phyloP scores from a whole-genome alignment of 2,329 filamentous ascomycete species.

The Dothistroma septosporum region DNA sequence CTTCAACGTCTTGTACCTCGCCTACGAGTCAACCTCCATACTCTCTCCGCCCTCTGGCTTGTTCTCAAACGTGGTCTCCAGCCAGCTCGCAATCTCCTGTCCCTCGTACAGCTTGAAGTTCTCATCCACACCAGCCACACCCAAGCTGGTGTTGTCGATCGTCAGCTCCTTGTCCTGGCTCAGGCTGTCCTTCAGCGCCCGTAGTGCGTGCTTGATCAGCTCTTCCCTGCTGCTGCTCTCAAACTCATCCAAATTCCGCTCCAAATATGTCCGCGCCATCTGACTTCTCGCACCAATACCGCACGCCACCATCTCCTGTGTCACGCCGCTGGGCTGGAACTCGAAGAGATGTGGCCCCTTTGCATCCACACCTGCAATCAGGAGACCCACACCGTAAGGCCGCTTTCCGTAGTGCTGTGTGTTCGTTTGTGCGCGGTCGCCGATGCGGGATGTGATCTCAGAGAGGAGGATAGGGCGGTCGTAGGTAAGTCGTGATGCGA shows the following conservation, averaged over 20 bases:
- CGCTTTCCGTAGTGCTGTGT: slow-evolving; percentile 96
- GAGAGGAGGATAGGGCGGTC: slow-evolving; percentile 88
- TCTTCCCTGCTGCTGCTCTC: slow-evolving; percentile 72
- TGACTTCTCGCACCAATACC: slow-evolving; percentile 94
- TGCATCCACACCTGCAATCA: slow-evolving; percentile 91
- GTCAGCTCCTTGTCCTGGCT: slow-evolving; percentile 97
- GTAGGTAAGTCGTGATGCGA: slow-evolving; percentile 92
- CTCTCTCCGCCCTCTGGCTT: slow-evolving; percentile 32
- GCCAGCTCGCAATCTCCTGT: slow-evolving; percentile 76
- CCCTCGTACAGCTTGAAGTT: slow-evolving; percentile 89
- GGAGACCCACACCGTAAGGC: slow-evolving; percentile 88
- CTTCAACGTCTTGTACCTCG: not conserved
- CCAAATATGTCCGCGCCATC: slow-evolving; percentile 96
- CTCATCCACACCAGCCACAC: slow-evolving; percentile 81
- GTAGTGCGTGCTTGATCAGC: slow-evolving; percentile 83
- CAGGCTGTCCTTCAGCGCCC: slow-evolving; percentile 89
- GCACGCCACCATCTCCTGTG: slow-evolving; percentile 94
- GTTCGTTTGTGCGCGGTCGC: slow-evolving; percentile 94
- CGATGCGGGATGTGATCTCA: slow-evolving; percentile 85
- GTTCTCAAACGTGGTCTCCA: slow-evolving; percentile 63
- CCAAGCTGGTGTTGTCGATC: slow-evolving; percentile 92
- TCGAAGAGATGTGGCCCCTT: slow-evolving; percentile 94
- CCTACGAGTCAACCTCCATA: slow-evolving; percentile 33
- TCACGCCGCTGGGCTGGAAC: slow-evolving; percentile 94
- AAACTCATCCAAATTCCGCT: slow-evolving; percentile 85